Percentiles rank a stretch among this genome's conserved stretches.
Conservation (phyloP, 768 basidiomycete genomes). For the Podaxis sp. region DNA sequence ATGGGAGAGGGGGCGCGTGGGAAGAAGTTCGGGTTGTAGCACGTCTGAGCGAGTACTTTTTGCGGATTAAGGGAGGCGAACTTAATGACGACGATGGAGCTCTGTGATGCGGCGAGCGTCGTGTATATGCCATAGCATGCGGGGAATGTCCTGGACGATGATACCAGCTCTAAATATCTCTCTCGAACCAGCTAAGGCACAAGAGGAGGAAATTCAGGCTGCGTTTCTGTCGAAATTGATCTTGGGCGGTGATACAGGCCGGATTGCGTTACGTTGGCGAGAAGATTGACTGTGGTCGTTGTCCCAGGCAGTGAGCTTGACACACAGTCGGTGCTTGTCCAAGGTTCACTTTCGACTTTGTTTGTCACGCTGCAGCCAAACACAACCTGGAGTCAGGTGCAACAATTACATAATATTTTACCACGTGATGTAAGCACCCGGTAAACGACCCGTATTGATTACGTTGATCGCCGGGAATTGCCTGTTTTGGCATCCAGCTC, state of each 20-base stretch:
- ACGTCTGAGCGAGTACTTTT: constrained; percentile 41
- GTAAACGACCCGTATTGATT: not conserved
- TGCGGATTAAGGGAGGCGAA: constrained; percentile 35
- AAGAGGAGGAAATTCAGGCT: constrained; percentile 12
- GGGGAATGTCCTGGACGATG: not conserved
- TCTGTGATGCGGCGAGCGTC: constrained; percentile 48
- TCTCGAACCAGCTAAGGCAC: constrained; percentile 23
- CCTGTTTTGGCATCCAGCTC: not conserved
- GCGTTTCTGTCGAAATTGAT: not conserved
- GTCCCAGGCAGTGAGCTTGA: constrained; percentile 25
- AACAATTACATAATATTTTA: constrained; percentile 20
- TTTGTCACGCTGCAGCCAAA: constrained; percentile 31
- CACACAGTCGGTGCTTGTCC: constrained; percentile 27
- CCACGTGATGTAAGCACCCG: constrained; percentile 17
- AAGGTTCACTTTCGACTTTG: constrained; percentile 39
- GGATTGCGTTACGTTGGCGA: constrained; percentile 9
- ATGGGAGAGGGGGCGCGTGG: constrained; percentile 37
- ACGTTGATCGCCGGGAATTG: not conserved
- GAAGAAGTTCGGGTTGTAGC: constrained; percentile 33
- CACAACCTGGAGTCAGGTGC: constrained; percentile 29
- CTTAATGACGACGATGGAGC: constrained; percentile 32
- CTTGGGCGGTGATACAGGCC: not conserved
- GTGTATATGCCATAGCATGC: constrained; percentile 44
- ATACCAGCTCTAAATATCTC: constrained; percentile 26
- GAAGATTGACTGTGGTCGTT: constrained; percentile 24